Base-by-base conservation (phyloP, 2,329 filamentous ascomycete species). In the Aspergillus piperis region DNA sequence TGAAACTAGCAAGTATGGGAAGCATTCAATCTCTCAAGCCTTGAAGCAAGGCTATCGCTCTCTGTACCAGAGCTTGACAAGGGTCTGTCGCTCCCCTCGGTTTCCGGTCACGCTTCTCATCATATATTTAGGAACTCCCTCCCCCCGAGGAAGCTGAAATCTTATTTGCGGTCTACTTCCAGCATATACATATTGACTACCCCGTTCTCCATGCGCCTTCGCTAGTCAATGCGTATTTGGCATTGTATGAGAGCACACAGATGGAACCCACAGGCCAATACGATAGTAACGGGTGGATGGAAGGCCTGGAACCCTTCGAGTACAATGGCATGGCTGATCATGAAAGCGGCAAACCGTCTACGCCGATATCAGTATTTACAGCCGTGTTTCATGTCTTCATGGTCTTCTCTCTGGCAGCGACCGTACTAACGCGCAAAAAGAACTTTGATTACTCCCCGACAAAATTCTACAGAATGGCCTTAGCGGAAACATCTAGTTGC, bases 401-500 rank as follows among this genome's bases (percentile, higher is more conserved):
- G 68, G 70, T 71, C 0, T 73, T 78, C 42, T 75, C 72, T 17
- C 65, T 78, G 13, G 71, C 71, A 1, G 71, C 76, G 5, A 73
- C 73, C 5, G 62, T 77, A 1, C 64, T 75, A n/a, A 73, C 71
- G 0, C 67, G 74, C 17, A 70, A 70, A 8, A 70, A 72, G 7
- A 67, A 68, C 13, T 78, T 73, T 53, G 71, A 75, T n/a, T 70
- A 71, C 27, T 68, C 73, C 0, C 76, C 76, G 0, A 64, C 70
- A 15, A 63, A 64, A n/a, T 77, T 75, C 36, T 75, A 77, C 32
- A 66, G 68, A 1, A 67, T 72, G 3, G 75, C 75, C 8, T 66
- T 71, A 23, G 64, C 66, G 23, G 67, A 72, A 7, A 69, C 72
- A 4, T 70, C 69, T 6, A 69, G 75, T 32, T 71, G 68, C 50